Conservation (phyloP, 345 rosid genomes). For the Salix suchowensis region DNA sequence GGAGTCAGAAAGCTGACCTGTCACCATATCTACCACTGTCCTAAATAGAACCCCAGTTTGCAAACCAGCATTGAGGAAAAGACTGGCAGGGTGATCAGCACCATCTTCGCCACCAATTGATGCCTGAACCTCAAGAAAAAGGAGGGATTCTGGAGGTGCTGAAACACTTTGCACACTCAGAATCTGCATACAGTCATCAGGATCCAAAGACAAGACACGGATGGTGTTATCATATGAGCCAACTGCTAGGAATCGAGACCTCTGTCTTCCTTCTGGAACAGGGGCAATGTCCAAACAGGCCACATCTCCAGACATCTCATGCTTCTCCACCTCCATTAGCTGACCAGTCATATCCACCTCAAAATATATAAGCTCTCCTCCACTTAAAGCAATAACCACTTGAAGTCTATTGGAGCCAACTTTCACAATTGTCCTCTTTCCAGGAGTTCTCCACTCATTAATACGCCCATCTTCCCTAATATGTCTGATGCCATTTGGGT, state of each 20-base stretch:
- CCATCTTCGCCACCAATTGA: slow-evolving; percentile 95
- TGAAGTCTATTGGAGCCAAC: slow-evolving; percentile 95
- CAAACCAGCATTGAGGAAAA: slow-evolving; percentile 94
- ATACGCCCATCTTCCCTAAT: slow-evolving; percentile 97
- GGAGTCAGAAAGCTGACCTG: slow-evolving; percentile 98
- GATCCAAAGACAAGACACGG: slow-evolving; percentile 89
- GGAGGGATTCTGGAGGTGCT: slow-evolving; percentile 91
- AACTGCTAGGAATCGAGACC: slow-evolving; percentile 96
- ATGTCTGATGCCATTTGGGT: slow-evolving; percentile 93
- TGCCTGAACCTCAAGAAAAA: slow-evolving; percentile 97
- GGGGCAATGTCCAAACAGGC: slow-evolving; percentile 98
- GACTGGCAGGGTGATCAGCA: slow-evolving; percentile 98
- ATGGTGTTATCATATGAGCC: slow-evolving; percentile 93
- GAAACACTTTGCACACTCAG: slow-evolving; percentile 96
- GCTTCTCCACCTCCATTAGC: slow-evolving; percentile 96
- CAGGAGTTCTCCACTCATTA: slow-evolving; percentile 99
- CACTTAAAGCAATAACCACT: slow-evolving; percentile 93
- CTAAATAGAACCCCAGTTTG: slow-evolving; percentile 90
- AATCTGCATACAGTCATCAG: slow-evolving; percentile 97
- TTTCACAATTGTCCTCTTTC: slow-evolving; percentile 94
- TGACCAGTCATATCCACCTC: slow-evolving; percentile 97
- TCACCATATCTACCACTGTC: slow-evolving; percentile 95
- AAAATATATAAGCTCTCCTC: slow-evolving; percentile 95
- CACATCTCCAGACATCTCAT: slow-evolving; percentile 99
- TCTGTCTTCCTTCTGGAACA: slow-evolving; percentile 98